These are phyloP conservation scores for Symbiodinium natans DNA, from an alignment of 73 alveolate species.

Conservation along the genomic window DNA sequence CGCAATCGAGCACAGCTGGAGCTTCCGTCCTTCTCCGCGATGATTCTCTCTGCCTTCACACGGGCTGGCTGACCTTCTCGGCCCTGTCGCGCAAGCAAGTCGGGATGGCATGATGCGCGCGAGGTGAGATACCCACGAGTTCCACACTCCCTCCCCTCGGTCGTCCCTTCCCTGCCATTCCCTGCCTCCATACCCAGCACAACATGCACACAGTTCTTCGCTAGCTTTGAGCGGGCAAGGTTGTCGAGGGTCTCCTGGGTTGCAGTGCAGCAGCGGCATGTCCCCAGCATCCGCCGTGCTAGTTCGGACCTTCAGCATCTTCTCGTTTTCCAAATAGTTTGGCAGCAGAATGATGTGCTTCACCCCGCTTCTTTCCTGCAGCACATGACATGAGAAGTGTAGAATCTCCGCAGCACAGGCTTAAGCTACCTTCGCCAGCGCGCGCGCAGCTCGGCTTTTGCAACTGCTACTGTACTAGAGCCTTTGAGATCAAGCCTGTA, in stretches of 20 bases:
- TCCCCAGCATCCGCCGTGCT: not conserved
- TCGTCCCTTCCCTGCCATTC: too few species aligned
- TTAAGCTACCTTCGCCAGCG: too few species aligned
- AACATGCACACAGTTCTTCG: constrained; percentile 52
- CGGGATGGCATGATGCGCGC: too few species aligned
- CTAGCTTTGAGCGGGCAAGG: constrained; percentile 57
- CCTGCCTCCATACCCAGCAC: constrained; percentile 76
- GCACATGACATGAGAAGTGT: not conserved
- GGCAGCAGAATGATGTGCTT: constrained; percentile 80
- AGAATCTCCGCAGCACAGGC: too few species aligned
- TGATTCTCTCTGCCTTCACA: constrained; percentile 62
- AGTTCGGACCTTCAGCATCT: constrained; percentile 56
- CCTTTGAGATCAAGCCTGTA: too few species aligned
- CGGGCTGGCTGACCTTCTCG: constrained; percentile 91
- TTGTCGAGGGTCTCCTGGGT: constrained; percentile 72
- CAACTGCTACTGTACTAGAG: too few species aligned
- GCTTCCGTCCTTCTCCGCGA: constrained; percentile 67
- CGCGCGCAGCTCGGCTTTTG: too few species aligned
- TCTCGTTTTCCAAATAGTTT: constrained; percentile 62
- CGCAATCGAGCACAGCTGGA: not conserved
- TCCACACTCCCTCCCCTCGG: too few species aligned
- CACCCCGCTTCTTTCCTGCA: constrained; percentile 51
- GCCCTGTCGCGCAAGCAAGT: constrained; percentile 9
- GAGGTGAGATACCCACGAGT: too few species aligned
- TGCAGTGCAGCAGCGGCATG: not conserved